Conservation (phyloP, 1,284 basidiomycete species). For the Cutaneotrichosporon sp. region DNA sequence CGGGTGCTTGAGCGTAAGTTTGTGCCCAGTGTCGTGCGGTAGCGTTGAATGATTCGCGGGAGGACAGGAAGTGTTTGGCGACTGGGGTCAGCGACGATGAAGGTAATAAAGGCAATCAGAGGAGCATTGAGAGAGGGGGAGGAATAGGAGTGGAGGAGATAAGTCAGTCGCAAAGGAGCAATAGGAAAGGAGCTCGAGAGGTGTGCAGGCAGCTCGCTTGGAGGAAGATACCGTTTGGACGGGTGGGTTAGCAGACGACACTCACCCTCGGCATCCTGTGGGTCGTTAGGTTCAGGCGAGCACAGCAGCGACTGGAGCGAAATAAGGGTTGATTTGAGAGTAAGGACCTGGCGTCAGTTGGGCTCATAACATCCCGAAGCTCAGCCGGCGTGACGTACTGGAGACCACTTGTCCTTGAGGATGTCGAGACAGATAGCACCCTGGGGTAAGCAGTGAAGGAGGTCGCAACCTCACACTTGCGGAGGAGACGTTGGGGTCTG, state of each 20-base stretch:
- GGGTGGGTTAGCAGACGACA: not conserved
- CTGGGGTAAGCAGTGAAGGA: conserved; percentile 21
- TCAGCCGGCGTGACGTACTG: conserved; percentile 28
- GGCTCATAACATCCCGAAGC: not conserved
- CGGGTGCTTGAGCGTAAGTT: conserved; percentile 72
- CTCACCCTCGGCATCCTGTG: conserved; percentile 83
- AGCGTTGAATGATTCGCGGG: conserved; percentile 78
- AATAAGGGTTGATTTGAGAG: conserved; percentile 93
- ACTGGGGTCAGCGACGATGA: conserved; percentile 51
- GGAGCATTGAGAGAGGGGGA: too few relatives aligned
- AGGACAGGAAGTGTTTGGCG: conserved; percentile 91
- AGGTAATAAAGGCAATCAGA: too few relatives aligned
- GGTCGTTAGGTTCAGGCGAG: conserved; percentile 93
- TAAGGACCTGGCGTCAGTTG: conserved; percentile 58
- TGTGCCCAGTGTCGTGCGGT: conserved; percentile 94
- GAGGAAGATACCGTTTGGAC: not conserved
- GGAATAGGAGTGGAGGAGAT: too few relatives aligned
- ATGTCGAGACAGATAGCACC: conserved; percentile 58
- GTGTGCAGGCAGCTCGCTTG: not conserved
- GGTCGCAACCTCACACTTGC: conserved; percentile 58
- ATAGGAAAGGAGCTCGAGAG: too few relatives aligned
- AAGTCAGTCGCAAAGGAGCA: too few relatives aligned
- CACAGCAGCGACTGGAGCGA: conserved; percentile 93
- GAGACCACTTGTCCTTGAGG: conserved; percentile 78
- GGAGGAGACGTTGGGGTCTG: conserved; percentile 82